Percentiles rank a stretch among this genome's conserved stretches.
These are phyloP conservation scores for Mycosphaerella arachidis DNA, from an alignment of 2,329 filamentous ascomycete genomes.

Conservation along the genomic window DNA sequence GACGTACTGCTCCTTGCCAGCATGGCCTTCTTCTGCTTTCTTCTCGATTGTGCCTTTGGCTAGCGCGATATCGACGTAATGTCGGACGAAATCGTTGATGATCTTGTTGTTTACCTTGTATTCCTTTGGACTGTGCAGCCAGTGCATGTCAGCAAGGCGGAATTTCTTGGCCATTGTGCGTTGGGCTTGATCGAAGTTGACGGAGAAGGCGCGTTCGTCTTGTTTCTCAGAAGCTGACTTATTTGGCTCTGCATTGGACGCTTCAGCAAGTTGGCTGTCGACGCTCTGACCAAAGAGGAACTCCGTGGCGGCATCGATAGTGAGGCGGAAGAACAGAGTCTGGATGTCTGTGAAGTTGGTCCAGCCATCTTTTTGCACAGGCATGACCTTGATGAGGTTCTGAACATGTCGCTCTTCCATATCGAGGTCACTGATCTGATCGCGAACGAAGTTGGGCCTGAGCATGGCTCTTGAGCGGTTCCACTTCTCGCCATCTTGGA, in stretches of 20 bases:
- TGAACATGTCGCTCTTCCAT: constrained; percentile 35
- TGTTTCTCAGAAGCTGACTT: constrained; percentile 15
- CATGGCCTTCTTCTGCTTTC: constrained; percentile 21
- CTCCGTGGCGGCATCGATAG: constrained; percentile 48
- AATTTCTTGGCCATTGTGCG: constrained; percentile 34
- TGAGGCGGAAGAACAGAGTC: constrained; percentile 46
- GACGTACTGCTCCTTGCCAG: constrained; percentile 38
- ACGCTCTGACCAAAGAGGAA: constrained; percentile 42
- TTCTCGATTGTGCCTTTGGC: constrained; percentile 26
- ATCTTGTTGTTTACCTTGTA: constrained; percentile 38
- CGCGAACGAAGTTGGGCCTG: constrained; percentile 36
- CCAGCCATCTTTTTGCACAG: constrained; percentile 27
- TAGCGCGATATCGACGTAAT: constrained; percentile 45
- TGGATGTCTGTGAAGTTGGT: constrained; percentile 32
- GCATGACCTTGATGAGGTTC: constrained; percentile 32
- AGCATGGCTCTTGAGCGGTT: constrained; percentile 35
- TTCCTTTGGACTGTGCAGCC: constrained; percentile 35
- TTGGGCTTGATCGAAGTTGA: constrained; percentile 43
- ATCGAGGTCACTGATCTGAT: constrained; percentile 36
- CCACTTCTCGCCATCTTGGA: constrained; percentile 35
- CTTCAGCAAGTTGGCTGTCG: constrained; percentile 34
- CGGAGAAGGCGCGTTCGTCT: constrained; percentile 38
- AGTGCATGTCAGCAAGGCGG: constrained; percentile 36
- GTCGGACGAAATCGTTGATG: constrained; percentile 43
- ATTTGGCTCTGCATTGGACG: constrained; percentile 23